Evolutionary conservation across 2,329 filamentous ascomycete genomes (phyloP).

Genomic region (Ophiostoma pallidulum): DNA sequence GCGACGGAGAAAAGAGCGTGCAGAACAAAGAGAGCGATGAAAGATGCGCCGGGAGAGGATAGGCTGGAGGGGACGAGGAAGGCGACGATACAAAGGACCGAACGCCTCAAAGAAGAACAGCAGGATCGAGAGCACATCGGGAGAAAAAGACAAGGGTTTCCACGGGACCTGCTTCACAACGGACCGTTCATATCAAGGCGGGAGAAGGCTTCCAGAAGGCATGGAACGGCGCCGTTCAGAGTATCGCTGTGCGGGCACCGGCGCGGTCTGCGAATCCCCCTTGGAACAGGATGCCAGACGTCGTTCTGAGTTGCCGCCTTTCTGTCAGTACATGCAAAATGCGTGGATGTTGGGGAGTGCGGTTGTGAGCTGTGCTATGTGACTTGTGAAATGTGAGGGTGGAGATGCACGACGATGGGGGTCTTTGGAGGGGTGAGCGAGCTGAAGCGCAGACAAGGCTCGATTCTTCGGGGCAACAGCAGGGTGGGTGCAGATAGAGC

Average conservation of each 20-base stretch:
- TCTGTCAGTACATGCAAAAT: no score
- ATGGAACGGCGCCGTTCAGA: conserved; percentile 10
- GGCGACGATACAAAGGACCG: background rate
- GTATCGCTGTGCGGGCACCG: background rate
- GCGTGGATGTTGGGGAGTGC: background rate
- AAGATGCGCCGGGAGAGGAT: conserved; percentile 1
- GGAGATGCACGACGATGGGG: background rate
- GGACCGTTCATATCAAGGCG: conserved; percentile 1
- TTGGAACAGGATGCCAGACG: conserved; percentile 15
- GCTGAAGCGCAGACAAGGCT: background rate
- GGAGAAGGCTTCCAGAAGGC: conserved; percentile 16
- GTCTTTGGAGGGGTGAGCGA: no score
- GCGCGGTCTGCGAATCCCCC: conserved; percentile 12
- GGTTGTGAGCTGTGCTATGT: background rate
- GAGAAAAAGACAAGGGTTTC: background rate
- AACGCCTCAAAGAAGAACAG: background rate
- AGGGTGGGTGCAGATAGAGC: no score
- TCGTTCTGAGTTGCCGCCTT: background rate
- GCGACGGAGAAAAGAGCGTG: background rate
- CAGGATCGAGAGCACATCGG: background rate
- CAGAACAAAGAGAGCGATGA: background rate
- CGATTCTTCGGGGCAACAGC: no score
- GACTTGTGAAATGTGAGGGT: background rate
- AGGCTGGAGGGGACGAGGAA: background rate
- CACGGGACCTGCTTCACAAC: background rate